Evolutionary conservation across 352 stramenopile species (phyloP).

Genomic region (Phytophthora tentaculata): DNA sequence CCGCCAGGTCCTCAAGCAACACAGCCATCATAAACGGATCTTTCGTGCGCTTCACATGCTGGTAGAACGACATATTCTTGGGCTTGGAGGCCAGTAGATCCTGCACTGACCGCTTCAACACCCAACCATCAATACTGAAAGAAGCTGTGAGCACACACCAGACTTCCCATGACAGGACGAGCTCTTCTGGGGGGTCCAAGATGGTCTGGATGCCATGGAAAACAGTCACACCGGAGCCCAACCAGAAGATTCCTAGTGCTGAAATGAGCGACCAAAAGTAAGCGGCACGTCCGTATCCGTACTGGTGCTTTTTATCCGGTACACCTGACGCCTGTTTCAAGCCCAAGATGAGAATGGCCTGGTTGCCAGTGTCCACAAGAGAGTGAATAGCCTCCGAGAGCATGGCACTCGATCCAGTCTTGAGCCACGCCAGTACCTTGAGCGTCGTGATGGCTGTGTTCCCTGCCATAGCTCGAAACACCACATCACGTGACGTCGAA

Average conservation of each 20-base stretch:
- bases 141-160: slow-evolving; percentile 95
- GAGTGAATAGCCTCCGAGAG: slow-evolving; percentile 98
- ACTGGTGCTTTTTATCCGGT: slow-evolving; percentile 96
- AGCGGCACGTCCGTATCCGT: slow-evolving; percentile 96
- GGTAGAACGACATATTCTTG: slow-evolving; percentile 65
- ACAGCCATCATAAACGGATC: slow-evolving; percentile 98
- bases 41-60: slow-evolving; percentile 80
- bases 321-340: slow-evolving; percentile 84
- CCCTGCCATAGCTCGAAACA: slow-evolving; percentile 91
- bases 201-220: slow-evolving; percentile 91
- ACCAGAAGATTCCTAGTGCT: slow-evolving; percentile 98
- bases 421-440: slow-evolving; percentile 75
- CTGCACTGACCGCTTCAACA: slow-evolving; percentile 92
- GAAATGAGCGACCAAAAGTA: slow-evolving; percentile 99
- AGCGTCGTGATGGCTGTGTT: slow-evolving; percentile 95
- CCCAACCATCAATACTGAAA: slow-evolving; percentile 96
- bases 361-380: slow-evolving; percentile 97
- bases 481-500: slow-evolving; percentile 78
- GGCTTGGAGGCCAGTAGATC: slow-evolving; percentile 86
- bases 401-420: slow-evolving; percentile 96
- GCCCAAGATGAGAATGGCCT: slow-evolving; percentile 91
- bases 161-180: slow-evolving; percentile 89
- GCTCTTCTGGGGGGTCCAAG: slow-evolving; percentile 67
- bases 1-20: slow-evolving; percentile 96
- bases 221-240: slow-evolving; percentile 95